Evolutionary conservation across 2,329 filamentous ascomycete genomes (phyloP).

Genomic region (Fusarium torulosum): DNA sequence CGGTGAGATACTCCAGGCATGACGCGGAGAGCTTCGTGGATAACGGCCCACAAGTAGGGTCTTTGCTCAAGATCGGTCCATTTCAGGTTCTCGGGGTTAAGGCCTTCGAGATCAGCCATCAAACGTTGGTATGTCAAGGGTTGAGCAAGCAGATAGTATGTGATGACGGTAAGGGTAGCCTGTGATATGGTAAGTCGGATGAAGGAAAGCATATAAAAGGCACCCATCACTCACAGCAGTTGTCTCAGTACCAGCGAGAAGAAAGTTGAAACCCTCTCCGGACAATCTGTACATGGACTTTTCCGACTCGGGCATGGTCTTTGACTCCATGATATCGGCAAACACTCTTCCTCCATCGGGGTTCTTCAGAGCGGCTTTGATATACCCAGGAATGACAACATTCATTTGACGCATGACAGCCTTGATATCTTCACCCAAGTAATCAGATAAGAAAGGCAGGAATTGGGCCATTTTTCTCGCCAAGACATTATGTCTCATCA

Average conservation of each 20-base stretch:
- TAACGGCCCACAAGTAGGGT: slow-evolving; percentile 54
- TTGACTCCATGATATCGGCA: slow-evolving; percentile 36
- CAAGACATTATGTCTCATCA: slow-evolving; percentile 50
- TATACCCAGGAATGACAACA: slow-evolving; percentile 28
- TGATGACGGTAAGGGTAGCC: slow-evolving; percentile 52
- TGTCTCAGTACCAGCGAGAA: slow-evolving; percentile 57
- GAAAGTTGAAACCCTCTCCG: slow-evolving; percentile 55
- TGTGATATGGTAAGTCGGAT: not conserved
- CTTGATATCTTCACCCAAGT: slow-evolving; percentile 29
- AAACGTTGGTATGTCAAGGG: slow-evolving; percentile 50
- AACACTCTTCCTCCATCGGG: slow-evolving; percentile 34
- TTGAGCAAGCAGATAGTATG: slow-evolving; percentile 53
- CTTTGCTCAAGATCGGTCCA: slow-evolving; percentile 53
- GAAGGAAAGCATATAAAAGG: too few relatives aligned
- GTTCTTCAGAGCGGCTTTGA: slow-evolving; percentile 15
- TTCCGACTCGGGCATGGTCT: slow-evolving; percentile 53
- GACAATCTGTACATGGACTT: slow-evolving; percentile 52
- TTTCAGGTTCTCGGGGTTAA: slow-evolving; percentile 46
- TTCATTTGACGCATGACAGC: slow-evolving; percentile 36
- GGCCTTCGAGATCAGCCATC: slow-evolving; percentile 47
- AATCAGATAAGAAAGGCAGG: slow-evolving; percentile 25
- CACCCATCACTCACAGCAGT: slow-evolving; percentile 47
- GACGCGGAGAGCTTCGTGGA: slow-evolving; percentile 55
- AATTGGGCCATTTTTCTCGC: slow-evolving; percentile 42
- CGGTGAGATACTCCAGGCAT: slow-evolving; percentile 50